A percentile compares a stretch with the other conserved stretches of the same genome.
Conservation (phyloP, 805 yeast genomes). For the Ogataea pignaliae region DNA sequence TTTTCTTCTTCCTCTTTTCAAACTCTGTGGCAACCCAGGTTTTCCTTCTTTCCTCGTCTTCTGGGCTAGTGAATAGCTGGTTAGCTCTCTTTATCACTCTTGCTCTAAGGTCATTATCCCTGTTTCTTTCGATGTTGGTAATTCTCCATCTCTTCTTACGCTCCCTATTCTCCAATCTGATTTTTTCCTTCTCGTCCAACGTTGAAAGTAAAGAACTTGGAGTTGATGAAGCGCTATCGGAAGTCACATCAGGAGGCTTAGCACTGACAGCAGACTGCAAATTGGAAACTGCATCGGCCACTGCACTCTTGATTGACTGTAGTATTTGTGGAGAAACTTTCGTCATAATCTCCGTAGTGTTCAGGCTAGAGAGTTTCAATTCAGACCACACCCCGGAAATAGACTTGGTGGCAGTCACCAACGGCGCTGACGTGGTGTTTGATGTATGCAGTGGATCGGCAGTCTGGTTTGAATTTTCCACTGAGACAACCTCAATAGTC, state of each 20-base stretch:
- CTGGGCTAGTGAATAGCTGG: slow-evolving; percentile 57
- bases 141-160: slow-evolving; percentile 84
- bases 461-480: neutral
- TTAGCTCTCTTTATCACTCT: slow-evolving; percentile 73
- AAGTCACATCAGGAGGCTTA: slow-evolving; percentile 15
- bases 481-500: no score
- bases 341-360: slow-evolving; percentile 6
- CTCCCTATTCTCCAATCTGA: slow-evolving; percentile 65
- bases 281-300: slow-evolving; percentile 9
- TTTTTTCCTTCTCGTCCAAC: slow-evolving; percentile 47
- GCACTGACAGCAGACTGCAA: slow-evolving; percentile 6
- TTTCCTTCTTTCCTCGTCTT: slow-evolving; percentile 45
- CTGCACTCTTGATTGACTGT: slow-evolving; percentile 11
- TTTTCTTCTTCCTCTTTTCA: slow-evolving; percentile 54
- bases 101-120: slow-evolving; percentile 81
- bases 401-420: neutral
- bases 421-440: neutral
- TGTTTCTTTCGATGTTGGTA: slow-evolving; percentile 71
- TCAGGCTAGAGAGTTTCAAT: slow-evolving; percentile 7
- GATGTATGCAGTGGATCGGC: no score
- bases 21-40: slow-evolving; percentile 78
- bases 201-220: slow-evolving; percentile 1
- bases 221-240: slow-evolving; percentile 13
- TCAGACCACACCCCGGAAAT: neutral
- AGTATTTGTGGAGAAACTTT: slow-evolving; percentile 11